Evolutionary conservation across 2,329 filamentous ascomycete species (phyloP).

Genomic region (Claviceps pusilla): DNA sequence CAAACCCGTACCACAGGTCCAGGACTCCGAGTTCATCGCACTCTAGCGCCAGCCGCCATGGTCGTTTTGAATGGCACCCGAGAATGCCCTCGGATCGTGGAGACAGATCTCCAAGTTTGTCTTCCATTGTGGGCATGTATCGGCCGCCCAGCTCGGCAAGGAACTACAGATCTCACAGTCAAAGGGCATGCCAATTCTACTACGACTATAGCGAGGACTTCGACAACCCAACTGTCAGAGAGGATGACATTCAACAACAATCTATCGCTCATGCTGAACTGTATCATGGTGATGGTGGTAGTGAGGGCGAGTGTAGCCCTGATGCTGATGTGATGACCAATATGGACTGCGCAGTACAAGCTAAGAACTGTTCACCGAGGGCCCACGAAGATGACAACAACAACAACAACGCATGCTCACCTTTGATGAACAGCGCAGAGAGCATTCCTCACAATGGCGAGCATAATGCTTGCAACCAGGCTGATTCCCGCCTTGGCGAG

Average conservation of each 20-base stretch:
- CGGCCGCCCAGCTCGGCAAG: constrained; percentile 14
- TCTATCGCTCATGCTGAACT: constrained; percentile 6
- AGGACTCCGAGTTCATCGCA: constrained; percentile 23
- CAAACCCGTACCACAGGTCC: constrained; percentile 14
- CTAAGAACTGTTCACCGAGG: background rate
- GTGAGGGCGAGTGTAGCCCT: background rate
- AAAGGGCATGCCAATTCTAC: constrained; percentile 25
- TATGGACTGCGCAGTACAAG: background rate
- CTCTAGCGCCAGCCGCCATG: constrained; percentile 11
- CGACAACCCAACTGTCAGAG: constrained; percentile 17
- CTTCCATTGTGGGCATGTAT: constrained; percentile 36
- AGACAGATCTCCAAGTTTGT: constrained; percentile 31
- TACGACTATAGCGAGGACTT: constrained; percentile 41
- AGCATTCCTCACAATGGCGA: background rate
- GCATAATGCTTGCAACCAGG: background rate
- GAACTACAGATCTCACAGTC: constrained; percentile 14
- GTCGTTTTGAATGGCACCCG: constrained; percentile 18
- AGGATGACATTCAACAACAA: constrained; percentile 6
- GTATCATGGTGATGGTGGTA: background rate
- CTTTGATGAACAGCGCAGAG: background rate
- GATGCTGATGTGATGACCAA: background rate
- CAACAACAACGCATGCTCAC: background rate
- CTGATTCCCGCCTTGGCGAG: background rate
- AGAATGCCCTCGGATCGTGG: constrained; percentile 23
- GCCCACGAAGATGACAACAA: background rate